phyloP scores from a whole-genome alignment of 2,329 filamentous ascomycete genomes.

The Trichophyton verrucosum region DNA sequence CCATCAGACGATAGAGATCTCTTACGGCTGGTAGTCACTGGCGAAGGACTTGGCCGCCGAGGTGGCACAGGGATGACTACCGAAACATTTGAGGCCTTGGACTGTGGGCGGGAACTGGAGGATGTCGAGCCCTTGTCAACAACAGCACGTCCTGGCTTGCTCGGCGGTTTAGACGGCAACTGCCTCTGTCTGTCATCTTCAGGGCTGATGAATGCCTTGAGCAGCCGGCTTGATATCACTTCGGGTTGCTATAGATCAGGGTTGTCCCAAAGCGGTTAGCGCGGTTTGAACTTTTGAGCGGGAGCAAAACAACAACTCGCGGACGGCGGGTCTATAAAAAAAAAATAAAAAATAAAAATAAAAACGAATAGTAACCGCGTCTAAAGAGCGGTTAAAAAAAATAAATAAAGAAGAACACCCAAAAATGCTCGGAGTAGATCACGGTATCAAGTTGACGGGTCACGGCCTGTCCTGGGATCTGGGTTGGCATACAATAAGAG shows the following conservation, averaged over 20 bases:
- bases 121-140: too few species aligned
- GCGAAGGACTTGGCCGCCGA: neutral
- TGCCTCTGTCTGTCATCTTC: too few species aligned
- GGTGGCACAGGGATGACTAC: neutral
- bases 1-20: neutral
- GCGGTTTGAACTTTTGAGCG: neutral
- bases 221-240: neutral
- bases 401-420: too few species aligned
- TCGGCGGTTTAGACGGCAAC: too few species aligned
- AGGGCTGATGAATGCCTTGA: neutral
- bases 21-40: neutral
- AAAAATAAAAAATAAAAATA: neutral
- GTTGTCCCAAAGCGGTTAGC: neutral
- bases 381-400: too few species aligned
- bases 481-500: too few species aligned
- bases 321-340: neutral
- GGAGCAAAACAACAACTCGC: neutral
- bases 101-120: neutral
- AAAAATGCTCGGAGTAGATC: too few species aligned
- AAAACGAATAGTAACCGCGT: too few species aligned
- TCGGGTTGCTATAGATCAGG: neutral
- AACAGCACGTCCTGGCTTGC: neutral
- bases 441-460: too few species aligned
- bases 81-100: neutral
- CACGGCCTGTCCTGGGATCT: too few species aligned